phyloP scores from a whole-genome alignment of 371 early-diverging fungal species.

The Haplosporangium sp. region DNA sequence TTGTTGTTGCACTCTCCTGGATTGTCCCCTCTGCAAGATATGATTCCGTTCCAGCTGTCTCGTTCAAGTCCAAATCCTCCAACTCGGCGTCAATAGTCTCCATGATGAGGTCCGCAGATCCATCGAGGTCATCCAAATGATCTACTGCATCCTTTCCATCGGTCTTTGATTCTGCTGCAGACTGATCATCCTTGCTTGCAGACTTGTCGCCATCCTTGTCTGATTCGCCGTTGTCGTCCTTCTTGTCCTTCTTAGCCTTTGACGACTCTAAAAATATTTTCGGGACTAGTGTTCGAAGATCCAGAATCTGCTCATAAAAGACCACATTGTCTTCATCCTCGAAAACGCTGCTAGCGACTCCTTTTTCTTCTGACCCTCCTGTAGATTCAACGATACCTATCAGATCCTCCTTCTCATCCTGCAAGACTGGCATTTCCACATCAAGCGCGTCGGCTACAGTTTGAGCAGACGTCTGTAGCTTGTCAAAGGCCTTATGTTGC shows the following conservation, averaged over 20 bases:
- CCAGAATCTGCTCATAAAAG: conserved; percentile 86
- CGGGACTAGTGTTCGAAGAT: conserved; percentile 83
- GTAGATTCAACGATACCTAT: conserved; percentile 41
- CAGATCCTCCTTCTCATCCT: conserved; percentile 35
- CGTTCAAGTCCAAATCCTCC: conserved; percentile 36
- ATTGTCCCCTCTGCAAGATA: conserved; percentile 33
- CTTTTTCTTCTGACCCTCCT: conserved; percentile 55
- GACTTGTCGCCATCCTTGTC: conserved; percentile 48
- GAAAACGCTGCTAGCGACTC: conserved; percentile 73
- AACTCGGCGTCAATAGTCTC: conserved; percentile 53
- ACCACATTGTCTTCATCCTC: conserved; percentile 88
- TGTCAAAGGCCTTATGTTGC: conserved; percentile 76
- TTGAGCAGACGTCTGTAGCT: conserved; percentile 53
- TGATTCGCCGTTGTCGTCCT: conserved; percentile 44
- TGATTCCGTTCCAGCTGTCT: conserved; percentile 39
- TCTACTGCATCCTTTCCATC: conserved; percentile 37
- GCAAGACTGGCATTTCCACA: conserved; percentile 75
- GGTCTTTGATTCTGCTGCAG: conserved; percentile 20
- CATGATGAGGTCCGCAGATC: conserved; percentile 31
- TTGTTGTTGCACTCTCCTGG: conserved; percentile 29
- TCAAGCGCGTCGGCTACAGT: conserved; percentile 72
- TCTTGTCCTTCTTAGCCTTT: conserved; percentile 56
- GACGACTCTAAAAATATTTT: conserved; percentile 74
- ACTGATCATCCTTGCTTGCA: conserved; percentile 24
- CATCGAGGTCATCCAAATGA: conserved; percentile 40